phyloP scores from a whole-genome alignment of 164 flowering plant genomes.

The Stephania yunnanensis region DNA sequence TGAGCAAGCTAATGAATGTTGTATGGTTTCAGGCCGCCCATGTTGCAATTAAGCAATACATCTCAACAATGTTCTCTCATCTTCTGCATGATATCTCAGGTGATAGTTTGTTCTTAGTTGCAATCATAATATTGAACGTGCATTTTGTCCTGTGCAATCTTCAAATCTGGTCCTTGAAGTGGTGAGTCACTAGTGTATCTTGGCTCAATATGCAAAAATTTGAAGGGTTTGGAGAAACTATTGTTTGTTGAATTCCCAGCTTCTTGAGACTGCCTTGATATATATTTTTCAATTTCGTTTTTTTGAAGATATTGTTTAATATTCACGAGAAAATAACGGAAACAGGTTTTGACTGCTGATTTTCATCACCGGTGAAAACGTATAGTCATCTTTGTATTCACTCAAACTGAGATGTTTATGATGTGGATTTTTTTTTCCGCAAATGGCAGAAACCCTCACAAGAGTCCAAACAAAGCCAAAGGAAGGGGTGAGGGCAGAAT shows the following conservation, averaged over 20 bases:
- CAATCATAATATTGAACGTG: background rate
- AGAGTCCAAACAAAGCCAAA: slow-evolving; percentile 39
- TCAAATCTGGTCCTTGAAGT: background rate
- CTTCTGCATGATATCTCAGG: slow-evolving; percentile 76
- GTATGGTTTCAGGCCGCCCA: slow-evolving; percentile 57
- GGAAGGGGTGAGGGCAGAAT: slow-evolving; percentile 38
- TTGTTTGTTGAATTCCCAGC: background rate
- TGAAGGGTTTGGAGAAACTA: background rate
- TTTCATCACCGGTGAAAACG: background rate
- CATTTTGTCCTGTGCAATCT: background rate
- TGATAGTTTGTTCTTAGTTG: slow-evolving; percentile 17
- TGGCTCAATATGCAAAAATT: background rate
- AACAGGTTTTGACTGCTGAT: background rate
- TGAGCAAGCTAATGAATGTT: slow-evolving; percentile 6
- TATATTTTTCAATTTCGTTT: background rate
- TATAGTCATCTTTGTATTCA: background rate
- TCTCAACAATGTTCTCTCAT: slow-evolving; percentile 48
- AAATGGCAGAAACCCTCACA: slow-evolving; percentile 52
- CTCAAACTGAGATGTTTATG: slow-evolving; percentile 6
- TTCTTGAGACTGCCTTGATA: background rate
- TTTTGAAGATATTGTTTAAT: background rate
- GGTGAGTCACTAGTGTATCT: background rate
- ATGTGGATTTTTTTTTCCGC: slow-evolving; percentile 16
- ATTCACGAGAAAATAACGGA: background rate
- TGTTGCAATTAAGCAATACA: slow-evolving; percentile 53